Percentiles rank a stretch among this genome's conserved stretches.
Conservation (phyloP, 352 stramenopile species). For the Phytophthora multivora region DNA sequence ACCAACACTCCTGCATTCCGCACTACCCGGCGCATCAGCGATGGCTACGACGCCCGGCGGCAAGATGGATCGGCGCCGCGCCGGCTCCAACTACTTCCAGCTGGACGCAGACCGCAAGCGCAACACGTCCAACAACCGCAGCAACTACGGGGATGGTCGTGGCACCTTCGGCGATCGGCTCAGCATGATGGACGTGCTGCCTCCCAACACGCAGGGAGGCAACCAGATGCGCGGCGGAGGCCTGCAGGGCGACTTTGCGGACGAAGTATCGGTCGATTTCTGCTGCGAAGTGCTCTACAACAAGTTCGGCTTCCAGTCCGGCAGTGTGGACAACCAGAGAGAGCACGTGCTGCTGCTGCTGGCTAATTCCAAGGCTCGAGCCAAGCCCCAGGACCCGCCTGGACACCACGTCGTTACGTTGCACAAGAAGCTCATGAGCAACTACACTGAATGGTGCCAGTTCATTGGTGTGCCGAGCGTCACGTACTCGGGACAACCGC, state of each 20-base stretch:
- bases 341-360: slow-evolving; percentile 78
- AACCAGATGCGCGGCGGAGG: slow-evolving; percentile 42
- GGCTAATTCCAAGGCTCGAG: slow-evolving; percentile 71
- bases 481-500: slow-evolving; percentile 42
- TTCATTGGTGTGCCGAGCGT: slow-evolving; percentile 47
- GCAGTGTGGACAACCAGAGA: slow-evolving; percentile 75
- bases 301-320: slow-evolving; percentile 81
- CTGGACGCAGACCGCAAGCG: slow-evolving; percentile 79
- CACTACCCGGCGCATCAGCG: not conserved
- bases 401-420: slow-evolving; percentile 57
- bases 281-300: slow-evolving; percentile 72
- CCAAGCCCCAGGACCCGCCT: slow-evolving; percentile 45
- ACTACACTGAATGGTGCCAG: slow-evolving; percentile 70
- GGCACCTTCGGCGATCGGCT: slow-evolving; percentile 62
- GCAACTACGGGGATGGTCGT: slow-evolving; percentile 45
- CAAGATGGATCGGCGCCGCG: slow-evolving; percentile 64
- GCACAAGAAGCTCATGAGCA: slow-evolving; percentile 67
- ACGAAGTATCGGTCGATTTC: slow-evolving; percentile 75
- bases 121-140: slow-evolving; percentile 55
- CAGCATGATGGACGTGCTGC: slow-evolving; percentile 73
- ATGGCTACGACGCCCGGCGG: slow-evolving; percentile 44
- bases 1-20: slow-evolving; percentile 18
- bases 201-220: slow-evolving; percentile 32
- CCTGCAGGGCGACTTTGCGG: slow-evolving; percentile 69
- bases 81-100: slow-evolving; percentile 88